Percentiles rank a stretch among this genome's conserved stretches.
Conservation (phyloP, 306 rosid species). For the Medicago arabica region DNA sequence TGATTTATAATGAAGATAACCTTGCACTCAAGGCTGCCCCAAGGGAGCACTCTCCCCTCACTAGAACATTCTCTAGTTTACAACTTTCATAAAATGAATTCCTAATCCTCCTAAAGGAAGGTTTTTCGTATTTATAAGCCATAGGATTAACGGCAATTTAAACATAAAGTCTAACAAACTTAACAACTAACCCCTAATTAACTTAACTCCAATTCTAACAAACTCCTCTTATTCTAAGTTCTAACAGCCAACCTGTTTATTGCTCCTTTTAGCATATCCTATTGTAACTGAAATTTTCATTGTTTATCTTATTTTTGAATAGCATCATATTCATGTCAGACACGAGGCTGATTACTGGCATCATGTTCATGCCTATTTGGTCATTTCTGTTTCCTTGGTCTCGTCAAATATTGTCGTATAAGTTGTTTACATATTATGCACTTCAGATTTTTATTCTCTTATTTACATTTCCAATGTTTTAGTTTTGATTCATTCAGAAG, state of each 20-base stretch:
- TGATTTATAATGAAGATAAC: neutral
- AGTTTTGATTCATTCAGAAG: conserved; percentile 35
- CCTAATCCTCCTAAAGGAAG: neutral
- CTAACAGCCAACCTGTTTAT: neutral
- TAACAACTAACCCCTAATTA: no score
- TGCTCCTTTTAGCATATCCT: neutral
- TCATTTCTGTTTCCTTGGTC: conserved; percentile 5
- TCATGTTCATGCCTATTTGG: neutral
- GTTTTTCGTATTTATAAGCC: neutral
- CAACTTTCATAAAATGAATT: neutral
- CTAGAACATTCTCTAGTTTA: neutral
- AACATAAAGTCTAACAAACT: no score
- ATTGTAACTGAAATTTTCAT: conserved; percentile 8
- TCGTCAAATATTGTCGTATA: neutral
- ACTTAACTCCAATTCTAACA: no score
- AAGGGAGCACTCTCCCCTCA: neutral
- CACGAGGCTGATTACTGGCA: neutral
- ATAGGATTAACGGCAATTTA: neutral
- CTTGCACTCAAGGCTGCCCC: neutral
- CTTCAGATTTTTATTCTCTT: conserved; percentile 7
- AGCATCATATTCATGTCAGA: conserved; percentile 17
- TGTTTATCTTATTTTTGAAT: neutral
- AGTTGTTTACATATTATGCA: conserved; percentile 14
- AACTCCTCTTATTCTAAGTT: no score
- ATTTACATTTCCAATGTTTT: conserved; percentile 1